Conservation (phyloP, 768 basidiomycete genomes). For the Pluteus cervinus region DNA sequence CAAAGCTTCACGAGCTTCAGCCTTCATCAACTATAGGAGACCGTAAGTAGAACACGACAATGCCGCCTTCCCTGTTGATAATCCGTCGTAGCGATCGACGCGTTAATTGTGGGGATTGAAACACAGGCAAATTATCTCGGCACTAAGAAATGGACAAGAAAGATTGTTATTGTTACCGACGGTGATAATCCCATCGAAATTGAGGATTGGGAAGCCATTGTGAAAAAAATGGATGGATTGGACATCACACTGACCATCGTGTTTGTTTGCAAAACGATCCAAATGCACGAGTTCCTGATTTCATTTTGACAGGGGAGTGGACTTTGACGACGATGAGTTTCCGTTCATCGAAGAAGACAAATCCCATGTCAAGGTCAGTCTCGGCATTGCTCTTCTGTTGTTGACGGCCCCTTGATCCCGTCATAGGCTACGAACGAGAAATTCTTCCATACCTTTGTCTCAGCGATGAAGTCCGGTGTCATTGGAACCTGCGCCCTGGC, state of each 20-base stretch:
- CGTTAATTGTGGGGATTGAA: slow-evolving; percentile 80
- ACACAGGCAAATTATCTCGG: slow-evolving; percentile 64
- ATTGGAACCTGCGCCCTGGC: slow-evolving; percentile 63
- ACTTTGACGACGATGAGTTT: slow-evolving; percentile 74
- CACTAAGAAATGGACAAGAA: slow-evolving; percentile 81
- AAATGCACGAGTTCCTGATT: slow-evolving; percentile 3
- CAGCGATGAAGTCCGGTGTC: slow-evolving; percentile 39
- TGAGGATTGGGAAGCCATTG: slow-evolving; percentile 70
- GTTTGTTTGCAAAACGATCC: slow-evolving; percentile 32
- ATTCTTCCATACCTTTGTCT: slow-evolving; percentile 52
- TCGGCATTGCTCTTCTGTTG: background rate
- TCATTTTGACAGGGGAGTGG: slow-evolving; percentile 63
- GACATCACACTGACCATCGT: slow-evolving; percentile 62
- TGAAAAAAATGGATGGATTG: slow-evolving; percentile 54
- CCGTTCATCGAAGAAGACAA: slow-evolving; percentile 65
- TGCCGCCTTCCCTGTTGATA: background rate
- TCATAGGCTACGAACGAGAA: slow-evolving; percentile 67
- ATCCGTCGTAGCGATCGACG: slow-evolving; percentile 63
- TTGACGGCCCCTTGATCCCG: slow-evolving; percentile 4
- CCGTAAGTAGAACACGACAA: slow-evolving; percentile 41
- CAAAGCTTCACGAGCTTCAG: slow-evolving; percentile 54
- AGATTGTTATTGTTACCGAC: slow-evolving; percentile 80
- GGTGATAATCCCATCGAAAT: slow-evolving; percentile 69
- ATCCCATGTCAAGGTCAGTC: slow-evolving; percentile 60
- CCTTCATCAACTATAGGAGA: slow-evolving; percentile 58